Evolutionary conservation across 2,329 filamentous ascomycete species (phyloP), one percentile per base, ranked within the genome.

Genomic region (Oidium heveae): DNA sequence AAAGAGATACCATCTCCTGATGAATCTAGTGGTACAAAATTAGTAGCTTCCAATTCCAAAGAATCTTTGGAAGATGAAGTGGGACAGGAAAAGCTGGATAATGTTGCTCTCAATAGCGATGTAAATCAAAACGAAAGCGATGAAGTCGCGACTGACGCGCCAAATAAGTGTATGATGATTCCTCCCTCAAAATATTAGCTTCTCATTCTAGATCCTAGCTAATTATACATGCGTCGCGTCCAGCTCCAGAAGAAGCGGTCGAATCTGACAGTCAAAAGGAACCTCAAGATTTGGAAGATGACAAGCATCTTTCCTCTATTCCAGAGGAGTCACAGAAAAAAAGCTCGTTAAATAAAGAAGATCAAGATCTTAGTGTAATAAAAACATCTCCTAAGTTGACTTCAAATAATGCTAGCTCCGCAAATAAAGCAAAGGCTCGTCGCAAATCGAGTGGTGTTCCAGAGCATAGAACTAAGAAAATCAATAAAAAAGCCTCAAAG

Each of bases 401-500:
- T 55, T 64, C 63, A 41, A 65, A 65, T 22, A 63, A 69, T n/a
- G 62, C 68, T 52, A 58, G 66, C 43, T 68, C 74, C 56, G 67
- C 69, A 37, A 68, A 67, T 33, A 65, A 70, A 53, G 70, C 70
- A 58, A 77, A 77, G 62, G 66, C 71, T 58, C 74, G 74, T 65
- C 84, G 86, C 70, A 91, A 91, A 74, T 93, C 86, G 24, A 73
- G 72, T 44, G 74, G 73, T 55, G 75, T 74, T 46, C 73, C 82
- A 10, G 78, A 82, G 59, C 72, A 79, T 67, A 87, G 84, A 69
- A 72, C 69, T 62, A 88, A 87, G 73, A 88, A 88, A 58, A 72
- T 87, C 58, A 91, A 79, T 71, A 86, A 82, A 71, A 94, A 91
- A 73, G 84, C 80, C 65, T 88, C 84, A 51, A 81, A 80, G 69